Percentiles rank a stretch among this genome's conserved stretches.
Conservation (phyloP, 2,329 filamentous ascomycete genomes). For the Parafenestella ontariensis region DNA sequence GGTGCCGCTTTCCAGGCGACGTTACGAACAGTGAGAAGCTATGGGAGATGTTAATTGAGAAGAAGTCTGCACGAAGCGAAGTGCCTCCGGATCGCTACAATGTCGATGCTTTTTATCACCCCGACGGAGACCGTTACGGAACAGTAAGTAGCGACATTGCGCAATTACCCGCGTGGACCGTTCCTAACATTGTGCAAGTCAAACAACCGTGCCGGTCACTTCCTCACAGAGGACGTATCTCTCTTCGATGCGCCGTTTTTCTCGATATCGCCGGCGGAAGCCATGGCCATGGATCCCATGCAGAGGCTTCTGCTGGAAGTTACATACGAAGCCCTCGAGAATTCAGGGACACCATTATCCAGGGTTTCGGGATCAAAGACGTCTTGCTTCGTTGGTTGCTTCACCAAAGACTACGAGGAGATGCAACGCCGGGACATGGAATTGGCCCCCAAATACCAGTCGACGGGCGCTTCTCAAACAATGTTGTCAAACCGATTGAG, state of each 20-base stretch:
- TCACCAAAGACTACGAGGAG: slow-evolving; percentile 26
- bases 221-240: slow-evolving; percentile 24
- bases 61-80: slow-evolving; percentile 14
- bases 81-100: slow-evolving; percentile 19
- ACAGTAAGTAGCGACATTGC: slow-evolving; percentile 5
- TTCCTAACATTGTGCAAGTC: neutral
- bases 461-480: slow-evolving; percentile 13
- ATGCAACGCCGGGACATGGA: slow-evolving; percentile 23
- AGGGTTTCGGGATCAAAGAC: slow-evolving; percentile 24
- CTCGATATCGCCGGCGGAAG: slow-evolving; percentile 24
- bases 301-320: slow-evolving; percentile 33
- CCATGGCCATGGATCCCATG: slow-evolving; percentile 34
- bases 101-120: slow-evolving; percentile 23
- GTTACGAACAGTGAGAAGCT: slow-evolving; percentile 18
- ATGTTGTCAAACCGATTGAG: slow-evolving; percentile 22
- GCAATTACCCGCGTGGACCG: neutral
- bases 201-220: slow-evolving; percentile 26
- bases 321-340: slow-evolving; percentile 33
- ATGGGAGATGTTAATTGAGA: slow-evolving; percentile 21
- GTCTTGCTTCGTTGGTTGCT: slow-evolving; percentile 25
- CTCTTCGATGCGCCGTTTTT: slow-evolving; percentile 35
- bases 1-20: slow-evolving; percentile 26
- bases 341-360: slow-evolving; percentile 16
- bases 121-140: slow-evolving; percentile 18
- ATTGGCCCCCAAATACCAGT: slow-evolving; percentile 19